These are phyloP conservation scores for Metschnikowia picachoensis DNA, from an alignment of 805 yeast species.

Conservation along the genomic window DNA sequence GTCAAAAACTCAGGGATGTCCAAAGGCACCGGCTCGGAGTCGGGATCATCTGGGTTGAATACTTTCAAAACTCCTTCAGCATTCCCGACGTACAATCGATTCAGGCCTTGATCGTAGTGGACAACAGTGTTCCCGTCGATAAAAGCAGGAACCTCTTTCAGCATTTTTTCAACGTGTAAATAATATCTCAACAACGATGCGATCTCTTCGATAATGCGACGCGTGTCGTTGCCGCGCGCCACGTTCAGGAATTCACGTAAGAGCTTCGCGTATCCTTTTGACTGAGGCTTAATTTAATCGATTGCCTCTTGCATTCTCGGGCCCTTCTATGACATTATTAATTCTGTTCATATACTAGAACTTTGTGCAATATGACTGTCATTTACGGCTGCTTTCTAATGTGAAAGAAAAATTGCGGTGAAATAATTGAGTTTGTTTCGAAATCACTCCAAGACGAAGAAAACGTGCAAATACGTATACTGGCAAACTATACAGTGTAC, in stretches of 20 bases:
- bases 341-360: too few species aligned
- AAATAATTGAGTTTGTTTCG: too few species aligned
- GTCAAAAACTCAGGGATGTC: constrained; percentile 49
- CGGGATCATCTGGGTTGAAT: constrained; percentile 43
- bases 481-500: too few species aligned
- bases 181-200: background rate
- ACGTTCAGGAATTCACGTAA: background rate
- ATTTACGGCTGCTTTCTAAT: too few species aligned
- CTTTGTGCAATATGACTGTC: too few species aligned
- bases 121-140: constrained; percentile 40
- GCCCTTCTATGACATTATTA: too few species aligned
- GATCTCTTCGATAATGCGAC: background rate
- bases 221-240: background rate
- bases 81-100: constrained; percentile 48
- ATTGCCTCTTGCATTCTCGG: background rate
- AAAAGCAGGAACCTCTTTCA: constrained; percentile 32
- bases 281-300: background rate
- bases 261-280: too few species aligned
- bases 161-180: constrained; percentile 7
- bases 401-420: too few species aligned
- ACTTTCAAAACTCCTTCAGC: constrained; percentile 52
- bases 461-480: too few species aligned
- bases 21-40: constrained; percentile 57
- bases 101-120: constrained; percentile 19
- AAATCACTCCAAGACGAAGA: too few species aligned